These are phyloP conservation scores for Suillus discolor DNA, from an alignment of 768 basidiomycete genomes.

Conservation along the genomic window DNA sequence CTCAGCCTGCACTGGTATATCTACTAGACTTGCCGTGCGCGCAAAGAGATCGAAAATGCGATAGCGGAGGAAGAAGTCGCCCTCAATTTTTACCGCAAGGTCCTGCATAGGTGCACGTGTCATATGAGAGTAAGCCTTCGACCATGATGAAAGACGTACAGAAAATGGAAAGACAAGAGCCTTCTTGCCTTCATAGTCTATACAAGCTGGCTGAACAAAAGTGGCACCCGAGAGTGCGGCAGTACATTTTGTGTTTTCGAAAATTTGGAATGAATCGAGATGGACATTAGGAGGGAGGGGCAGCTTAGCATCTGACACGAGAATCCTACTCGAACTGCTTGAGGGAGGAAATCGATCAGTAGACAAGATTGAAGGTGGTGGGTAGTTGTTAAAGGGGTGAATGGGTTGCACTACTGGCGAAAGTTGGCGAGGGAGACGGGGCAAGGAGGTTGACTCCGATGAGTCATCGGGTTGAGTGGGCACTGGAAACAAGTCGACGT, in stretches of 20 bases:
- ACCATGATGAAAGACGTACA: constrained; percentile 36
- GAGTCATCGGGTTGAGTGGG: constrained; percentile 26
- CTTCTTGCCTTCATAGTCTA: constrained; percentile 56
- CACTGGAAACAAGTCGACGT: constrained; percentile 76
- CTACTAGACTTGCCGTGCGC: constrained; percentile 27
- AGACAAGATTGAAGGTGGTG: constrained; percentile 4
- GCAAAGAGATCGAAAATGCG: constrained; percentile 66
- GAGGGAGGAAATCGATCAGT: constrained; percentile 26
- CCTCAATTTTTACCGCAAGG: constrained; percentile 66
- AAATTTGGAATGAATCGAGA: constrained; percentile 41
- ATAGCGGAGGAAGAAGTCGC: constrained; percentile 71
- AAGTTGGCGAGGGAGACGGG: neutral
- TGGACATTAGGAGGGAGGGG: constrained; percentile 42
- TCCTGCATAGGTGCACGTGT: constrained; percentile 44
- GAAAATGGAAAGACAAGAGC: constrained; percentile 65
- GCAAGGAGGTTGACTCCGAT: constrained; percentile 15
- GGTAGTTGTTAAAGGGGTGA: neutral
- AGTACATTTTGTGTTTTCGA: constrained; percentile 48
- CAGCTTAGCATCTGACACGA: constrained; percentile 12
- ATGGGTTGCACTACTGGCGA: neutral
- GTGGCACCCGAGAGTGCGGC: constrained; percentile 61
- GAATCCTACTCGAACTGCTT: constrained; percentile 16
- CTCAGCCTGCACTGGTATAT: constrained; percentile 58
- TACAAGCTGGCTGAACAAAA: constrained; percentile 55
- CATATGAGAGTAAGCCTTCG: constrained; percentile 7